Conservation (phyloP, 73 alveolate genomes). For the Tetrahymena borealis region DNA sequence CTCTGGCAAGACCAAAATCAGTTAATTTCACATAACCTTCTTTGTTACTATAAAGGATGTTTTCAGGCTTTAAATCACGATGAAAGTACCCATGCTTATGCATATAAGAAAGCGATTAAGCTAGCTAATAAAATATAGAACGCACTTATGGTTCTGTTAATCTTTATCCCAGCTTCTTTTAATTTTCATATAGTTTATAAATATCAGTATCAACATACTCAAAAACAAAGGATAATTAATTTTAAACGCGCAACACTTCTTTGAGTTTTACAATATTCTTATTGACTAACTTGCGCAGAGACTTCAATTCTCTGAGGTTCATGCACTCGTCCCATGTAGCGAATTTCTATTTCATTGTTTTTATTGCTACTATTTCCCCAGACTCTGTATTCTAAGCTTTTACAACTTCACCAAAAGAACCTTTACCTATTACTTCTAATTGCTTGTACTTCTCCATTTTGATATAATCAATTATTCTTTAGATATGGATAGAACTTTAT, state of each 20-base stretch:
- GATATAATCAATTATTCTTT: background rate
- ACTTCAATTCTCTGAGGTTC: slow-evolving; percentile 94
- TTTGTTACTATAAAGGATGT: slow-evolving; percentile 76
- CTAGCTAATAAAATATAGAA: slow-evolving; percentile 70
- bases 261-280: slow-evolving; percentile 86
- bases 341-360: slow-evolving; percentile 82
- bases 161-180: slow-evolving; percentile 55
- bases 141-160: slow-evolving; percentile 77
- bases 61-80: slow-evolving; percentile 86
- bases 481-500: background rate
- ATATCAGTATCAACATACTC: slow-evolving; percentile 85
- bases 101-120: slow-evolving; percentile 88
- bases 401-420: slow-evolving; percentile 89
- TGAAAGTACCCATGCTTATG: slow-evolving; percentile 94
- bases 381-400: slow-evolving; percentile 68
- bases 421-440: slow-evolving; percentile 80
- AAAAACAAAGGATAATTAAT: slow-evolving; percentile 82
- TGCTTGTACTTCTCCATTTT: slow-evolving; percentile 85
- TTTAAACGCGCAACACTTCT: slow-evolving; percentile 86
- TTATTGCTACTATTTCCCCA: slow-evolving; percentile 89
- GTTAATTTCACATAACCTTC: slow-evolving; percentile 92
- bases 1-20: slow-evolving; percentile 98
- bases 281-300: slow-evolving; percentile 83
- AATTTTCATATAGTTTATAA: slow-evolving; percentile 55
- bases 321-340: slow-evolving; percentile 97